These are phyloP conservation scores for Petunia hybrid DNA, from an alignment of 305 asterid species.

Conservation along the genomic window DNA sequence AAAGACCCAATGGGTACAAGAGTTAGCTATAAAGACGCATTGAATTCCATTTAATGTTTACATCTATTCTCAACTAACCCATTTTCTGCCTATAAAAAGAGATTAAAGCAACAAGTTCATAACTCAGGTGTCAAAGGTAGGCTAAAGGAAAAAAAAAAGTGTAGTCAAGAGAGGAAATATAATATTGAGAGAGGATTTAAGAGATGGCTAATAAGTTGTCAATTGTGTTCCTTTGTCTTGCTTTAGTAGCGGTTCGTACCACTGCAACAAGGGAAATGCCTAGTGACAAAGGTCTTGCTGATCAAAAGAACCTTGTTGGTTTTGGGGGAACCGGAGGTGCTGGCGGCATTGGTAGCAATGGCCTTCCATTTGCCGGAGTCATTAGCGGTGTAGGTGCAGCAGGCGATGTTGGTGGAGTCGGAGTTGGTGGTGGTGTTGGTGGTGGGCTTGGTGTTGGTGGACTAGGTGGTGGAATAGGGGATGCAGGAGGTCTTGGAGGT, in stretches of 20 bases:
- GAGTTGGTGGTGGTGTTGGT: conserved; percentile 32
- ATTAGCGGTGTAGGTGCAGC: conserved; percentile 35
- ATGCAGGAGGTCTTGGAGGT: conserved; percentile 36
- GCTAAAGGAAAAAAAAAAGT: not conserved
- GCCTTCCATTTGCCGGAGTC: conserved; percentile 35
- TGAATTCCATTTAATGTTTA: conserved; percentile 27
- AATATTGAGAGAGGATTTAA: not conserved
- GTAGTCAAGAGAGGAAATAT: not conserved
- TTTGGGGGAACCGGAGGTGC: conserved; percentile 53
- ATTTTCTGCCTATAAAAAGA: conserved; percentile 25
- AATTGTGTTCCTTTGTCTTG: conserved; percentile 41
- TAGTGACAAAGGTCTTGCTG: conserved; percentile 39
- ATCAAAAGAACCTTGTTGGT: conserved; percentile 54
- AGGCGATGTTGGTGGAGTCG: conserved; percentile 33
- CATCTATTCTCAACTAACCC: not conserved
- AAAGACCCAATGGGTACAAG: conserved; percentile 1
- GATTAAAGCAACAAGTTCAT: not conserved
- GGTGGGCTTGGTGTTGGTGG: conserved; percentile 34
- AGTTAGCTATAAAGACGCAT: not conserved
- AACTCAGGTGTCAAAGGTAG: conserved; percentile 22
- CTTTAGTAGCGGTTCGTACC: conserved; percentile 40
- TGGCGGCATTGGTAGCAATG: conserved; percentile 35
- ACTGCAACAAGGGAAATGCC: conserved; percentile 52
- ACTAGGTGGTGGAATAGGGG: conserved; percentile 34
- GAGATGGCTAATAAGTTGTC: conserved; percentile 45